Percentiles rank a stretch among this genome's conserved stretches.
phyloP scores from a whole-genome alignment of 129 eudicot genomes.

The Tagetes erecta region DNA sequence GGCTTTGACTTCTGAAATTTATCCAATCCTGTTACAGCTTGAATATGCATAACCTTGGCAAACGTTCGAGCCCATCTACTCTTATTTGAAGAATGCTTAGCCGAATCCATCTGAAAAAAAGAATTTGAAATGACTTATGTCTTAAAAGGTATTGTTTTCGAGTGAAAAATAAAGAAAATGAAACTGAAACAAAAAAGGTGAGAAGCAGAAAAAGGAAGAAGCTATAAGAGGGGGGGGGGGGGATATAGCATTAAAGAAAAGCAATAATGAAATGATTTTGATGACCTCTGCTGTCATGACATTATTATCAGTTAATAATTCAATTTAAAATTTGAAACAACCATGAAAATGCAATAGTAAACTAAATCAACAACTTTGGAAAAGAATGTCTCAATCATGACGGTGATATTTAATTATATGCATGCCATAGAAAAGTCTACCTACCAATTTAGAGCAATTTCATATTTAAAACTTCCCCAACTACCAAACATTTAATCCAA shows the following conservation, averaged over 20 bases:
- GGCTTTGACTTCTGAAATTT: slow-evolving; percentile 42
- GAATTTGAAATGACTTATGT: slow-evolving; percentile 4
- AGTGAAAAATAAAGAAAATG: slow-evolving; percentile 11
- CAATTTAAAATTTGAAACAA: slow-evolving; percentile 17
- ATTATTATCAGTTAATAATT: slow-evolving; percentile 29
- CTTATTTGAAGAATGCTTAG: slow-evolving; percentile 47
- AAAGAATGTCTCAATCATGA: slow-evolving; percentile 35
- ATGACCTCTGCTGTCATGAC: slow-evolving; percentile 35
- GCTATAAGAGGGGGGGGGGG: neutral
- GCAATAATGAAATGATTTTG: slow-evolving; percentile 17
- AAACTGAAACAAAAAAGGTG: slow-evolving; percentile 5
- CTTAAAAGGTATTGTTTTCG: neutral
- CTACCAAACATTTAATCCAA: slow-evolving; percentile 17
- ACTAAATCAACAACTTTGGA: slow-evolving; percentile 23
- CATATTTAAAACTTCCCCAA: slow-evolving; percentile 19
- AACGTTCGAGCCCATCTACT: slow-evolving; percentile 68
- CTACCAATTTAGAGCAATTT: slow-evolving; percentile 34
- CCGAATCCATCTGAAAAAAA: slow-evolving; percentile 73
- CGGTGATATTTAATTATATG: slow-evolving; percentile 22
- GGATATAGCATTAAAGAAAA: slow-evolving; percentile 21
- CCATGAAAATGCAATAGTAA: slow-evolving; percentile 15
- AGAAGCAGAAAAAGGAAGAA: slow-evolving; percentile 7
- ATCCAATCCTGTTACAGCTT: slow-evolving; percentile 50
- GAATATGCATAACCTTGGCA: slow-evolving; percentile 74
- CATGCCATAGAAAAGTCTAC: slow-evolving; percentile 28